Evolutionary conservation across 371 early-diverging fungal species (phyloP).

Genomic region (Rhizopus arrhizus): DNA sequence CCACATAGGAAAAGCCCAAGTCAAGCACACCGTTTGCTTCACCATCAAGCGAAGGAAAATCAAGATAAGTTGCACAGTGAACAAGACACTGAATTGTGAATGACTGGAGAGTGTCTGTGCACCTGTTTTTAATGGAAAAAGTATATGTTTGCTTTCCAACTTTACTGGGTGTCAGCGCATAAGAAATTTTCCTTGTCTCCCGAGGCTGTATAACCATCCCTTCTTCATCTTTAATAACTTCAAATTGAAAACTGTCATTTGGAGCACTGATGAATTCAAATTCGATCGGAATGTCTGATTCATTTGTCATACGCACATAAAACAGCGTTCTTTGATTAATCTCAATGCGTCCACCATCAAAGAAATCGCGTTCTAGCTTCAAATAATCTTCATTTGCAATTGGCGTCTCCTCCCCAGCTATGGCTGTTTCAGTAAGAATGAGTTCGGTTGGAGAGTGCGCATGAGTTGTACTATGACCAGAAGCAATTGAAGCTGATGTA

Average conservation of each 20-base stretch:
- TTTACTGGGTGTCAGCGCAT: conserved; percentile 50
- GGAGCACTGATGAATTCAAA: conserved; percentile 39
- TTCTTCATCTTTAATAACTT: conserved; percentile 19
- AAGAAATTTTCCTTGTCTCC: conserved; percentile 65
- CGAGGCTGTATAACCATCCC: conserved; percentile 42
- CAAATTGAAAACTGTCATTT: conserved; percentile 39
- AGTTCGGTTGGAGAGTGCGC: not conserved
- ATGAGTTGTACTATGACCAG: not conserved
- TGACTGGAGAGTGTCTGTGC: conserved; percentile 33
- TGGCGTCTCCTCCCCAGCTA: not conserved
- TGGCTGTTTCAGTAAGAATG: not conserved
- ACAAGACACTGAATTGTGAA: conserved; percentile 66
- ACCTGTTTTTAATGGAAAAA: conserved; percentile 48
- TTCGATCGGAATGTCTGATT: conserved; percentile 37
- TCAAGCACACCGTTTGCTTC: conserved; percentile 66
- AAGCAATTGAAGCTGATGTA: not conserved
- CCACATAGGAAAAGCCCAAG: conserved; percentile 83
- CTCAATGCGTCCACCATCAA: conserved; percentile 65
- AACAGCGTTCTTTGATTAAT: conserved; percentile 56
- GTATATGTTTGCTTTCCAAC: conserved; percentile 62
- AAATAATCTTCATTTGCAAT: conserved; percentile 28
- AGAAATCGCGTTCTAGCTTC: conserved; percentile 47
- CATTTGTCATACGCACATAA: conserved; percentile 63
- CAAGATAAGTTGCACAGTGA: conserved; percentile 59
- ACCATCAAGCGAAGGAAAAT: conserved; percentile 65